These are phyloP conservation scores for Eragrostis tef DNA, from an alignment of 202 grass and related monocot genomes.

Conservation along the genomic window DNA sequence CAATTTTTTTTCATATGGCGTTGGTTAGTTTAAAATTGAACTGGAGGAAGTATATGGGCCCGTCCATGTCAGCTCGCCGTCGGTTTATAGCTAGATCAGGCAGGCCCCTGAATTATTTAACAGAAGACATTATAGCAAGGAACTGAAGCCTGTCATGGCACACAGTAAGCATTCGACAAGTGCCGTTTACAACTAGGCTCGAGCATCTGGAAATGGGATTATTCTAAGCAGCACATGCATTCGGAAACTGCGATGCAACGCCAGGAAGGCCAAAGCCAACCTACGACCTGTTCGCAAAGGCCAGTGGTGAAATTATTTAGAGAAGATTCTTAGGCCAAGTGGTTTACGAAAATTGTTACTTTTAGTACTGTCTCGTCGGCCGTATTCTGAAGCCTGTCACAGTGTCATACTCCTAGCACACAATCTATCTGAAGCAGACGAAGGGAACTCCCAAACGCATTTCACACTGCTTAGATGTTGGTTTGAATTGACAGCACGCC, in stretches of 20 bases:
- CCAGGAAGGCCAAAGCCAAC: background rate
- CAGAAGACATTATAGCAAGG: too few relatives aligned
- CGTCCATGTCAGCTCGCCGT: too few relatives aligned
- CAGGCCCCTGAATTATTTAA: too few relatives aligned
- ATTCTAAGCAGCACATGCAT: background rate
- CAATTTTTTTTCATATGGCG: too few relatives aligned
- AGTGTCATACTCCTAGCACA: too few relatives aligned
- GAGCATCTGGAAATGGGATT: background rate
- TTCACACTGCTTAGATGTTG: background rate
- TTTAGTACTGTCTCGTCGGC: background rate
- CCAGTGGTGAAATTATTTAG: conserved; percentile 1
- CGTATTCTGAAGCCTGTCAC: background rate
- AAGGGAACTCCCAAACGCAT: background rate
- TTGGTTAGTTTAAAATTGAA: too few relatives aligned
- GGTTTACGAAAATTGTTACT: background rate
- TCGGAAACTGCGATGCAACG: background rate
- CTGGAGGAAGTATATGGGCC: too few relatives aligned
- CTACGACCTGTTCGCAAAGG: background rate
- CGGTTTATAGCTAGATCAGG: too few relatives aligned
- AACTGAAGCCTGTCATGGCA: too few relatives aligned
- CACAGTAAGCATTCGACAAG: background rate
- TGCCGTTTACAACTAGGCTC: background rate
- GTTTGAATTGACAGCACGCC: background rate
- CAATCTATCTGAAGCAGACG: too few relatives aligned
- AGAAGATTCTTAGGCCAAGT: conserved; percentile 15